Evolutionary conservation across 2,329 filamentous ascomycete genomes (phyloP), one percentile per base, ranked within the genome.

Genomic region (Pyrenochaeta sp.): DNA sequence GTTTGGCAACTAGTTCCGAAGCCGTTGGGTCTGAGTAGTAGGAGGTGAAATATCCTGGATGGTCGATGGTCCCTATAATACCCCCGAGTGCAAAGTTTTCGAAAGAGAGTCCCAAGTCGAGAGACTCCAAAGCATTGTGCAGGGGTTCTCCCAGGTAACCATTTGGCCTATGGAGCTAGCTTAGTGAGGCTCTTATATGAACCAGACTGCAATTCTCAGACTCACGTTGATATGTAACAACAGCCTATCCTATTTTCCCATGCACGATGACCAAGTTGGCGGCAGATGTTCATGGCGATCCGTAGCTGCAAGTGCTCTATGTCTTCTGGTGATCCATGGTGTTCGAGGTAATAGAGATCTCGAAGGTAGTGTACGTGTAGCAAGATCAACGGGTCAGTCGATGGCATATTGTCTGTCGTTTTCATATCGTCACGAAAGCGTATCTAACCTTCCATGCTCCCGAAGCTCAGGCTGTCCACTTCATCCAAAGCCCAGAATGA

Each of bases 31-130:
- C 29, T 13, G 5, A 9, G 14, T 45, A 48, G 15, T 44, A 41
- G 10, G 30, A 32, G 1, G 27, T 29, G 21, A 37, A 31, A 7
- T 21, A 15, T 11, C 28, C 21, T 4, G 41, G 45, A 9, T 36
- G 32, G 24, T 45, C 45, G 8, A 49, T 30, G 2, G 41, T 34
- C 31, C 31, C 32, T 20, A 48, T 44, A 14, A 18, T 40, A 19
- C 41, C 45, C 8, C 45, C 41, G 10, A 49, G 46, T 15, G 29
- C 23, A 19, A 36, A 22, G 10, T 21, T 21, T 17, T 46, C 42
- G 41, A 36, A 49, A 8, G 46, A 36, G 15, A 26, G 14, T 4
- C 46, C 46, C n/a, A 49, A 15, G 9, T 49, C 37, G 14, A 18
- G n/a, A 14, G 6, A 17, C 5, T 47, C 39, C 5, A 11, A 3